Conservation (phyloP, 768 basidiomycete species). For the Coprinellus micaceus region DNA sequence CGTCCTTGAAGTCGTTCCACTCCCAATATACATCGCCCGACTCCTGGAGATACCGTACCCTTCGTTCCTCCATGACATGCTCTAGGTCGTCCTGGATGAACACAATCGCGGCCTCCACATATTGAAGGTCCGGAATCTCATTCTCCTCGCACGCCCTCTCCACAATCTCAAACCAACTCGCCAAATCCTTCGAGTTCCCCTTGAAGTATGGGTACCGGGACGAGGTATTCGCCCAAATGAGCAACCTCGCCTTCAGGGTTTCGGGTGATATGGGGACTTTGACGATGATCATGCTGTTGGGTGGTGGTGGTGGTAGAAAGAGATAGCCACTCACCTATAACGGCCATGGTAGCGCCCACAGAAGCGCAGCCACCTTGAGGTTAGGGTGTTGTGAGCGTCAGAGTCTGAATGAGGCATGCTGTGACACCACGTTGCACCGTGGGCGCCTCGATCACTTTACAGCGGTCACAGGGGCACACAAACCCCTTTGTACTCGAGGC, state of each 20-base stretch:
- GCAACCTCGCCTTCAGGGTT: neutral
- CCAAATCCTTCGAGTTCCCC: neutral
- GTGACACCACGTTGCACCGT: neutral
- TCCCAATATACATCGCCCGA: neutral
- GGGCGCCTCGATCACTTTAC: neutral
- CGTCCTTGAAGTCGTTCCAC: conserved; percentile 2
- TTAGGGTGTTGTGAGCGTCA: neutral
- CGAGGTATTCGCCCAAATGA: neutral
- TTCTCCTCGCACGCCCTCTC: conserved; percentile 5
- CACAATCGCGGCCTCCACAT: neutral
- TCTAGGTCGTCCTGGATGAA: conserved; percentile 1
- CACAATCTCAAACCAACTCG: conserved; percentile 4
- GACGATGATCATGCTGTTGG: neutral
- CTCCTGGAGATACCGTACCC: neutral
- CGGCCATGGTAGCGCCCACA: neutral
- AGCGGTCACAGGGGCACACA: neutral
- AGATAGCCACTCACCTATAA: neutral
- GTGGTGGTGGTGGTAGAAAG: neutral
- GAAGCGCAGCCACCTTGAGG: neutral
- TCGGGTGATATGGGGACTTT: conserved; percentile 3
- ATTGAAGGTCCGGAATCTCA: neutral
- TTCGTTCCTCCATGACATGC: neutral
- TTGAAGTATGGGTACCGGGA: neutral
- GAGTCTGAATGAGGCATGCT: neutral
- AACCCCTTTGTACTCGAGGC: neutral